A percentile compares a stretch with the other conserved stretches of the same genome.
These are phyloP conservation scores for Protea cynaroides DNA, from an alignment of 164 flowering plant species.

Conservation along the genomic window DNA sequence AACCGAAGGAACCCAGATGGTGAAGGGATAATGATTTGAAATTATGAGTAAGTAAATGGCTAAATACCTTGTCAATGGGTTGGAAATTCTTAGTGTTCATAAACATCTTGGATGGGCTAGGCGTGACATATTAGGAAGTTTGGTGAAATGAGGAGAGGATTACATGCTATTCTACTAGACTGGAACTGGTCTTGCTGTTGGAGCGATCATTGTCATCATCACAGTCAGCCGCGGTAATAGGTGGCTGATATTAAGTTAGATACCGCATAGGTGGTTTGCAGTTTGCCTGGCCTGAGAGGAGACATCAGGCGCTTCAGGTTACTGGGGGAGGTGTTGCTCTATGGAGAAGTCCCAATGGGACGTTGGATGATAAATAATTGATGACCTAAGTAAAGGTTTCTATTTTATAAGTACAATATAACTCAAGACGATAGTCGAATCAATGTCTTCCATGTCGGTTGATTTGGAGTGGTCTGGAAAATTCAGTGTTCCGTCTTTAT, in stretches of 20 bases:
- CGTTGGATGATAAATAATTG: not conserved
- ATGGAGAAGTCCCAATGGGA: not conserved
- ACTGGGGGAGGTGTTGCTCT: not conserved
- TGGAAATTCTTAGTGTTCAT: not conserved
- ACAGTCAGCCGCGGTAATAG: conserved; percentile 1
- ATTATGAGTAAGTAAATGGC: conserved; percentile 4
- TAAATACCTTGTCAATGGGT: conserved; percentile 7
- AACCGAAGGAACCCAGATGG: conserved; percentile 15
- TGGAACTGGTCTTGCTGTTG: conserved; percentile 3
- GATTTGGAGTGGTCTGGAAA: too few species aligned
- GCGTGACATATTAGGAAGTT: conserved; percentile 1
- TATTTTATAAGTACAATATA: too few species aligned
- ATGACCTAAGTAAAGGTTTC: too few species aligned
- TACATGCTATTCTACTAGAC: conserved; percentile 10
- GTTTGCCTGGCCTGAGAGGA: not conserved
- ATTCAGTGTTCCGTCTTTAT: too few species aligned
- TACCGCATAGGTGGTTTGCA: not conserved
- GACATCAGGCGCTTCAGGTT: not conserved
- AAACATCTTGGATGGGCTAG: conserved; percentile 1
- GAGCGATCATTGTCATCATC: conserved; percentile 6
- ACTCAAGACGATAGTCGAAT: too few species aligned
- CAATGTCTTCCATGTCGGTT: too few species aligned
- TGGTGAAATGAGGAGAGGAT: conserved; percentile 4
- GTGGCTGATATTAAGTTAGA: conserved; percentile 3
- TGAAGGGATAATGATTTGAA: conserved; percentile 9